Evolutionary conservation across 345 rosid genomes (phyloP), one percentile per base, ranked within the genome.

Genomic region (Lagerstroemia speciosa): DNA sequence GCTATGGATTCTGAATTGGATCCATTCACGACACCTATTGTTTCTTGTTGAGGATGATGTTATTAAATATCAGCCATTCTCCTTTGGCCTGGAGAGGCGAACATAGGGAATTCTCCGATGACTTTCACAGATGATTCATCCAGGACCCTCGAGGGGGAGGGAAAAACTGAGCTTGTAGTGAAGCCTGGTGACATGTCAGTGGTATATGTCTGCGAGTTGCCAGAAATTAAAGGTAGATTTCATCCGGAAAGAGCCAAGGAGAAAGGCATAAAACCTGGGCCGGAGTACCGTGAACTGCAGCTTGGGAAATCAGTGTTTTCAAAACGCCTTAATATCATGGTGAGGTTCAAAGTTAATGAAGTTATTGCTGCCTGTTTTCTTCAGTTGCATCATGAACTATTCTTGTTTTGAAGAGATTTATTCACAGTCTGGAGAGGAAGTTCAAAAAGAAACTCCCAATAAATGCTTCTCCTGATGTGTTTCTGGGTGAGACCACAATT

Each of bases 221-320:
- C 91, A 71, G 91, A 91, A 75, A 81, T 91, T 65, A 73, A 79
- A 81, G 99, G 99, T 37, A 91, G 79, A 71, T 93, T 93, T 80
- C 95, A 89, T 68, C 82, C 90, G 2, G 78, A 74, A 67, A 91
- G 89, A 81, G 95, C 97, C 69, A 87, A 62, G 67, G 89, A 89
- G 70, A 90, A 86, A 69, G 99, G 96, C 48, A 79, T 93, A 67
- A 87, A 58, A 79, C 80, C 91, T 58, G 97, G 99, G 77, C 97
- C 91, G 32, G 90, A 86, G 65, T 91, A 84, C 73, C 70, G 90
- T 55, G 86, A 78, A 71, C 83, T 93, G 79, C 97, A 93, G 67
- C 85, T 73, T 4, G 99, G 99, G 26, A 84, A 83, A 69, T 85
- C 96, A 55, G 97, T 93, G 76, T 82, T 79, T 83, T 93, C 99